These are phyloP conservation scores for Daldinia grandis DNA, from an alignment of 495 filamentous ascomycete genomes.

Conservation along the genomic window DNA sequence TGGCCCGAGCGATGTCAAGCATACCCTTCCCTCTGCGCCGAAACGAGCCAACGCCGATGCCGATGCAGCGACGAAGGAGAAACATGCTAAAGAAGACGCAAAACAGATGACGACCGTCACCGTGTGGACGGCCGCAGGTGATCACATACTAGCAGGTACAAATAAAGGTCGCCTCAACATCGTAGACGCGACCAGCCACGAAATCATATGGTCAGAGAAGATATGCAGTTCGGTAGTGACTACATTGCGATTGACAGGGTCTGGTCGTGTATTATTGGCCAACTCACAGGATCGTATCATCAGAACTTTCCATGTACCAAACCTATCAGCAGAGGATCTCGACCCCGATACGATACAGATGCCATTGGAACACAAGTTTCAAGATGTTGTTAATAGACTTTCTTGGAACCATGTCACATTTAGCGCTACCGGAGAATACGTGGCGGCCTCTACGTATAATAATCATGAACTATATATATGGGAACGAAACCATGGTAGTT, in stretches of 20 bases:
- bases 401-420: slow-evolving; percentile 97
- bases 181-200: slow-evolving; percentile 78
- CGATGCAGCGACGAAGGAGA: slow-evolving; percentile 72
- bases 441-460: slow-evolving; percentile 92
- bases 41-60: slow-evolving; percentile 72
- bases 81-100: slow-evolving; percentile 88
- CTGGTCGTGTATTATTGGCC: slow-evolving; percentile 84
- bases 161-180: slow-evolving; percentile 96
- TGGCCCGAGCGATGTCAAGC: slow-evolving; percentile 68
- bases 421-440: slow-evolving; percentile 89
- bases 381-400: slow-evolving; percentile 93
- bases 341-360: slow-evolving; percentile 79
- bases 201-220: slow-evolving; percentile 85
- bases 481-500: slow-evolving; percentile 91
- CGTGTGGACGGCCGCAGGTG: slow-evolving; percentile 82
- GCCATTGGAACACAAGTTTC: slow-evolving; percentile 96
- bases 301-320: slow-evolving; percentile 76
- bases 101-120: slow-evolving; percentile 93
- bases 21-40: slow-evolving; percentile 81
- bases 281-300: slow-evolving; percentile 94
- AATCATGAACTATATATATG: slow-evolving; percentile 99
- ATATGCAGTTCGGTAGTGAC: slow-evolving; percentile 88
- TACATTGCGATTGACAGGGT: slow-evolving; percentile 81
- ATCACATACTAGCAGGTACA: slow-evolving; percentile 89
- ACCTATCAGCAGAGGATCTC: slow-evolving; percentile 61